phyloP scores from a whole-genome alignment of 768 basidiomycete genomes.

The Daedalea quercina region DNA sequence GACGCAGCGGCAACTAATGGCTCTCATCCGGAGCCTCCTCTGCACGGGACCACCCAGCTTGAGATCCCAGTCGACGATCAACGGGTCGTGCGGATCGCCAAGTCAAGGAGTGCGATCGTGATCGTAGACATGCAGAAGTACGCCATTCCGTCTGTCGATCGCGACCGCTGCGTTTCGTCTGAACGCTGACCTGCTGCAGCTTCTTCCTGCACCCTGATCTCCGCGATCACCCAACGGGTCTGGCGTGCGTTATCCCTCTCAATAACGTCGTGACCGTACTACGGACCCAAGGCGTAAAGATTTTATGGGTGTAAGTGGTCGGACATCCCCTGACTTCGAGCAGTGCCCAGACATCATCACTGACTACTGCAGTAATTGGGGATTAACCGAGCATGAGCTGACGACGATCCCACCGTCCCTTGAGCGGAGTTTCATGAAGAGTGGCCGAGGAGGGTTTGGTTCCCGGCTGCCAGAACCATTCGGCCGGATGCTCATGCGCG shows the following conservation, averaged over 20 bases:
- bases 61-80: slow-evolving; percentile 51
- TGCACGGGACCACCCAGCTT: slow-evolving; percentile 32
- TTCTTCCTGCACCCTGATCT: slow-evolving; percentile 63
- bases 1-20: slow-evolving; percentile 2
- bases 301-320: slow-evolving; percentile 61
- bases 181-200: slow-evolving; percentile 23
- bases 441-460: slow-evolving; percentile 44
- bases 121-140: slow-evolving; percentile 75
- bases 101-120: slow-evolving; percentile 45
- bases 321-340: background rate
- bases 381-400: slow-evolving; percentile 58
- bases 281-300: slow-evolving; percentile 43
- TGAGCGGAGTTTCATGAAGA: slow-evolving; percentile 46
- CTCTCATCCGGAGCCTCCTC: slow-evolving; percentile 19
- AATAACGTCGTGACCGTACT: slow-evolving; percentile 41
- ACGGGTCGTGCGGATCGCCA: slow-evolving; percentile 44
- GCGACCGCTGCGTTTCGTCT: background rate
- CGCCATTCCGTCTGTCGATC: slow-evolving; percentile 6
- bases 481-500: slow-evolving; percentile 55
- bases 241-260: slow-evolving; percentile 52
- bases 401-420: slow-evolving; percentile 55
- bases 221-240: slow-evolving; percentile 44
- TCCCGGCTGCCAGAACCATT: slow-evolving; percentile 45
- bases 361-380: slow-evolving; percentile 53
- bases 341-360: slow-evolving; percentile 1